These are phyloP conservation scores for Capsicum chinense DNA, from an alignment of 257 asterid genomes.

Conservation along the genomic window DNA sequence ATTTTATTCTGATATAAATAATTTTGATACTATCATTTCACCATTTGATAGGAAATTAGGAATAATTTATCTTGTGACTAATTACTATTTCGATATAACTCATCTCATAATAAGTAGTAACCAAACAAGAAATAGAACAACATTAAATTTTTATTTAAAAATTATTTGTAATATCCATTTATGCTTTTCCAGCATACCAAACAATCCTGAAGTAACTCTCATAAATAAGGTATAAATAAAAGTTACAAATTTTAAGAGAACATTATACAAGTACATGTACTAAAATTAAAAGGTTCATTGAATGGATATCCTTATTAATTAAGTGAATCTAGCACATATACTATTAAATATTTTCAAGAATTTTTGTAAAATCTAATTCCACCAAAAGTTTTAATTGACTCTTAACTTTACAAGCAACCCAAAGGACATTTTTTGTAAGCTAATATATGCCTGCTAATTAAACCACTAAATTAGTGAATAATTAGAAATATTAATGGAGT, in stretches of 20 bases:
- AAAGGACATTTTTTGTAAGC: slow-evolving; percentile 5
- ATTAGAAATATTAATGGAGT: neutral
- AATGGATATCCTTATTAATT: neutral
- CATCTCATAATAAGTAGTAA: neutral
- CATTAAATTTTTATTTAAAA: neutral
- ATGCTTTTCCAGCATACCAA: too few relatives aligned
- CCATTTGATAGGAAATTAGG: too few relatives aligned
- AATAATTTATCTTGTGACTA: neutral
- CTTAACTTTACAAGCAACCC: slow-evolving; percentile 4
- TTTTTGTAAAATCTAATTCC: slow-evolving; percentile 16
- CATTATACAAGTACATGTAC: too few relatives aligned
- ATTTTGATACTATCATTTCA: neutral
- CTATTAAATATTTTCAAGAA: neutral
- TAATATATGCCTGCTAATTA: neutral
- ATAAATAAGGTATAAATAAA: too few relatives aligned
- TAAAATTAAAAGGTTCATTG: neutral
- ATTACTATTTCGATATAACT: neutral
- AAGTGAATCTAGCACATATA: neutral
- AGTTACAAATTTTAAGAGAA: too few relatives aligned
- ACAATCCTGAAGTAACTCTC: too few relatives aligned
- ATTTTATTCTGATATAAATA: neutral
- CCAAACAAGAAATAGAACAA: neutral
- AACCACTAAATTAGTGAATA: slow-evolving; percentile 23
- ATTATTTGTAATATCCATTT: neutral
- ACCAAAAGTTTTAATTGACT: neutral